Evolutionary conservation across 2,329 filamentous ascomycete species (phyloP).

Genomic region (Cordyceps farinosa): DNA sequence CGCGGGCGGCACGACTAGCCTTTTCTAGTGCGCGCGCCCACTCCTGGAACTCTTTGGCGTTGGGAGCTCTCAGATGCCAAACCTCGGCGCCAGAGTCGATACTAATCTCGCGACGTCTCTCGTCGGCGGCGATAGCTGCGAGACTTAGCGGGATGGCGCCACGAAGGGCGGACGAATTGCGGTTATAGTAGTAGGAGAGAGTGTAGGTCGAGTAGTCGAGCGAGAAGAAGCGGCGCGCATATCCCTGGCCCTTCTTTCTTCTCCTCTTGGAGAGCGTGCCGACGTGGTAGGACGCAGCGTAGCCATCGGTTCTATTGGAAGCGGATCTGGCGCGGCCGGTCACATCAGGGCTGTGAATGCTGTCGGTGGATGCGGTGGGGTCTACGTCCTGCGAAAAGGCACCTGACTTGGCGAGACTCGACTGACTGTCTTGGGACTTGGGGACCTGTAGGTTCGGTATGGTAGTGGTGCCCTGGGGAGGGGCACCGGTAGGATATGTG

Average conservation of each 20-base stretch:
- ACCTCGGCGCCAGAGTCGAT: slow-evolving; percentile 96
- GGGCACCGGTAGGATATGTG: slow-evolving; percentile 81
- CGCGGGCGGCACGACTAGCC: slow-evolving; percentile 65
- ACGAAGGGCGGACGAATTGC: slow-evolving; percentile 85
- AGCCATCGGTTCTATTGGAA: slow-evolving; percentile 49
- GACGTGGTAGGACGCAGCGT: slow-evolving; percentile 56
- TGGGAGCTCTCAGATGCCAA: slow-evolving; percentile 86
- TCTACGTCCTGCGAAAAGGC: slow-evolving; percentile 44
- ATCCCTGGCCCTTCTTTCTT: slow-evolving; percentile 90
- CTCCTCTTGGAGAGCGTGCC: slow-evolving; percentile 85
- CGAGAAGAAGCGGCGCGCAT: slow-evolving; percentile 90
- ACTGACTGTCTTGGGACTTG: slow-evolving; percentile 41
- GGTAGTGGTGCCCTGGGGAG: slow-evolving; percentile 71
- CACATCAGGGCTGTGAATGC: slow-evolving; percentile 51
- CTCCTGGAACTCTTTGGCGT: slow-evolving; percentile 77
- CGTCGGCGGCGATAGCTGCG: slow-evolving; percentile 86
- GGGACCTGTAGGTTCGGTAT: slow-evolving; percentile 55
- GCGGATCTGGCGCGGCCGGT: slow-evolving; percentile 46
- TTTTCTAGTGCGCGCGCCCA: slow-evolving; percentile 86
- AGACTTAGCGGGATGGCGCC: slow-evolving; percentile 90
- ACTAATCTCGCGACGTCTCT: slow-evolving; percentile 83
- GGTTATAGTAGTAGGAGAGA: slow-evolving; percentile 92
- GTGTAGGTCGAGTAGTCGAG: slow-evolving; percentile 93
- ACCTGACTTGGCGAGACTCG: slow-evolving; percentile 48
- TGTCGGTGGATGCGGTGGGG: slow-evolving; percentile 57